Evolutionary conservation across 345 rosid genomes (phyloP).

Genomic region (Zanthoxylum bungeanum): DNA sequence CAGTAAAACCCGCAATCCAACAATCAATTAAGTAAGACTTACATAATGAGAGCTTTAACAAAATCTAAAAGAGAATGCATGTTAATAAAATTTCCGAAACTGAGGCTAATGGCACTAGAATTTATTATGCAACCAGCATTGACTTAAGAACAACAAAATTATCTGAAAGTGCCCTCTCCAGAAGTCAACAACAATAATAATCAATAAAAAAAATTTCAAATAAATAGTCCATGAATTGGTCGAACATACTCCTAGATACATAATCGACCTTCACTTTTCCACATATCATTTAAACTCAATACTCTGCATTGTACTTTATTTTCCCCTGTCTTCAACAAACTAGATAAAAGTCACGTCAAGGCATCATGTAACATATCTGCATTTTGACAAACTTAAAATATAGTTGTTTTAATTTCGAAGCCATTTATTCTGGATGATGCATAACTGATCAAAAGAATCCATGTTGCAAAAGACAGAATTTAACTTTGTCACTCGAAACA

Average conservation of each 20-base stretch:
- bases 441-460: not conserved
- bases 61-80: not conserved
- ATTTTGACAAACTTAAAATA: not conserved
- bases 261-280: not conserved
- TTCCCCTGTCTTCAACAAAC: not conserved
- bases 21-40: conserved; percentile 1
- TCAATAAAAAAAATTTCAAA: not conserved
- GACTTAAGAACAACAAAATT: not conserved
- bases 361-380: not conserved
- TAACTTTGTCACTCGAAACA: not conserved
- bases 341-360: not conserved
- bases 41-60: not conserved
- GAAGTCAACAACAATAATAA: not conserved
- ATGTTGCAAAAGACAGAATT: not conserved
- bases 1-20: not conserved
- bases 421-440: not conserved
- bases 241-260: not conserved
- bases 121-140: not conserved
- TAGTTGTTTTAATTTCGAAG: not conserved
- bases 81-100: not conserved
- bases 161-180: not conserved
- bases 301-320: not conserved
- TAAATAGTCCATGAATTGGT: not conserved
- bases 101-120: not conserved
- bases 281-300: not conserved